These are phyloP conservation scores for rapeseed (Brassica napus) DNA, from an alignment of 345 rosid species.

Conservation along the genomic window DNA sequence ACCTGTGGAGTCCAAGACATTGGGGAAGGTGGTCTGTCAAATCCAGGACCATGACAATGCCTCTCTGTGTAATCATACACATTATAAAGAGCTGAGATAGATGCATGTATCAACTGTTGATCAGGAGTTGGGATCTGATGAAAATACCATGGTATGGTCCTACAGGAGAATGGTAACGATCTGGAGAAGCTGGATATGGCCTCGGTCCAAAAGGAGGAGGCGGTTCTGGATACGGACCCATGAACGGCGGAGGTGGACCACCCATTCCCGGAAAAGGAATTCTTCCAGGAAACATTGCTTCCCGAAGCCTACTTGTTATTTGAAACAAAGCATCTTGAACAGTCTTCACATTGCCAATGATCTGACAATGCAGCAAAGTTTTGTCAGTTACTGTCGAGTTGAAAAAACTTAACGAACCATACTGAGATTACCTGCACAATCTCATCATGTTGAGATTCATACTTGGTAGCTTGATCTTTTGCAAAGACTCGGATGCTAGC, in stretches of 20 bases:
- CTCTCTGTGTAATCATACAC: constrained; percentile 50
- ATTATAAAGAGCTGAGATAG: constrained; percentile 38
- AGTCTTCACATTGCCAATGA: constrained; percentile 62
- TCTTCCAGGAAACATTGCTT: constrained; percentile 60
- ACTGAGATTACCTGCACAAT: constrained; percentile 62
- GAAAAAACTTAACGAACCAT: not conserved
- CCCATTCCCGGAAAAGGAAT: constrained; percentile 46
- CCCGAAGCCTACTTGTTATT: constrained; percentile 68
- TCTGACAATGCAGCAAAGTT: constrained; percentile 44
- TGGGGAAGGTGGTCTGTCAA: constrained; percentile 71
- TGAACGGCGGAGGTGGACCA: constrained; percentile 53
- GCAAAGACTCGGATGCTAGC: constrained; percentile 64
- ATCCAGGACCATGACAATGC: constrained; percentile 65
- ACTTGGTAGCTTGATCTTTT: constrained; percentile 60
- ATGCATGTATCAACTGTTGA: constrained; percentile 43
- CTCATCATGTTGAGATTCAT: constrained; percentile 60
- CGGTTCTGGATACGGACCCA: constrained; percentile 68
- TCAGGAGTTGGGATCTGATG: constrained; percentile 45
- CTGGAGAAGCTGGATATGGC: constrained; percentile 62
- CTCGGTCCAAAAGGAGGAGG: constrained; percentile 74
- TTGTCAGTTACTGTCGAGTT: not conserved
- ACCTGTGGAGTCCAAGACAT: constrained; percentile 80
- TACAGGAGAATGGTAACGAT: constrained; percentile 56
- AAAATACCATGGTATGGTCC: constrained; percentile 53
- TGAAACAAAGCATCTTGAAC: constrained; percentile 82